These are phyloP conservation scores for Colletotrichum theobromicola DNA, from an alignment of 2,329 filamentous ascomycete species.

Conservation along the genomic window DNA sequence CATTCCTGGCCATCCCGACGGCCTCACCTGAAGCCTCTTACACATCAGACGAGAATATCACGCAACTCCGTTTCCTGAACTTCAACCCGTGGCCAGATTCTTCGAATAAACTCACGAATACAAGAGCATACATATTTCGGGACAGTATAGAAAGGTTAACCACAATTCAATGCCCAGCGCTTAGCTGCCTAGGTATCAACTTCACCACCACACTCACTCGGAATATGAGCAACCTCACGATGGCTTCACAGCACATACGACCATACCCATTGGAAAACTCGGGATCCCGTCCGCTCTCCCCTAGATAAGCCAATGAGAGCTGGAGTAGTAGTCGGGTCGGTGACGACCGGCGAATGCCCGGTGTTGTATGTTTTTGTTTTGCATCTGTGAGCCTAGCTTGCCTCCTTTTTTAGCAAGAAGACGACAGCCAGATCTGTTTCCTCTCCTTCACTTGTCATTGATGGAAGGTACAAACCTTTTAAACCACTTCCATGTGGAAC, in stretches of 20 bases:
- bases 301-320: not conserved
- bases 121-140: too few relatives aligned
- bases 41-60: not conserved
- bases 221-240: not conserved
- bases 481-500: too few relatives aligned
- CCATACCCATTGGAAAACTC: not conserved
- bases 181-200: not conserved
- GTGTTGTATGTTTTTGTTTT: not conserved
- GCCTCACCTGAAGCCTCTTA: not conserved
- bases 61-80: not conserved
- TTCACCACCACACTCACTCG: not conserved
- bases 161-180: not conserved
- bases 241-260: not conserved
- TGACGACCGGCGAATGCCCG: not conserved
- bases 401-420: not conserved
- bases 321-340: not conserved
- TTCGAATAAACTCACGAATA: rapidly evolving
- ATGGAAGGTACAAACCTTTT: too few relatives aligned
- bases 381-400: not conserved
- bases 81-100: not conserved
- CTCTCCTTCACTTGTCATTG: too few relatives aligned
- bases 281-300: not conserved
- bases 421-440: not conserved
- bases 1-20: not conserved
- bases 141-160: too few relatives aligned